Percentiles rank a stretch among this genome's conserved stretches.
These are phyloP conservation scores for Candida peoriensis DNA, from an alignment of 805 yeast species.

Conservation along the genomic window DNA sequence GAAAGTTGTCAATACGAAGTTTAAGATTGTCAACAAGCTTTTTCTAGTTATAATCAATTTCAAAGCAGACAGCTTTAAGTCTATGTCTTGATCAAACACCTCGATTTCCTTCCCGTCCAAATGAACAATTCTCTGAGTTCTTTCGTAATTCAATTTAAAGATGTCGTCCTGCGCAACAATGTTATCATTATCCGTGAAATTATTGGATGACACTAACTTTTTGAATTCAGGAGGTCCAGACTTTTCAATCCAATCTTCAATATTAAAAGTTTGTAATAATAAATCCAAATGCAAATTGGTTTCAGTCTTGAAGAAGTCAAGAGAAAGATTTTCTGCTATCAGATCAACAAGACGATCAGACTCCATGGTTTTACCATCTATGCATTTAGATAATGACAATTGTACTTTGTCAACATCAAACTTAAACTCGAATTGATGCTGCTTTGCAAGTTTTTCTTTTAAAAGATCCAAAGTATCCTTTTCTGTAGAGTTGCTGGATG, in stretches of 20 bases:
- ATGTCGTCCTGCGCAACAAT: constrained; percentile 39
- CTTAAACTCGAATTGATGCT: constrained; percentile 65
- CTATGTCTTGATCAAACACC: constrained; percentile 72
- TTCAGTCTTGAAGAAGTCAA: constrained; percentile 56
- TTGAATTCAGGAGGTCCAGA: constrained; percentile 60
- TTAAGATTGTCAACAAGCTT: constrained; percentile 71
- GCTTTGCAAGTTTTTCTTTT: constrained; percentile 27
- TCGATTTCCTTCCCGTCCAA: constrained; percentile 51
- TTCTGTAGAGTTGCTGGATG: constrained; percentile 5
- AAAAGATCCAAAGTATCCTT: background rate
- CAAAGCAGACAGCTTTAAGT: constrained; percentile 72
- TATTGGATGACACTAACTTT: constrained; percentile 63
- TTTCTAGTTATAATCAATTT: constrained; percentile 70
- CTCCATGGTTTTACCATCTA: constrained; percentile 50
- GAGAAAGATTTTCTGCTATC: constrained; percentile 56
- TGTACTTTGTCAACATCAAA: constrained; percentile 63
- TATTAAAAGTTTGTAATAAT: constrained; percentile 54
- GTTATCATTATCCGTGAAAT: constrained; percentile 34
- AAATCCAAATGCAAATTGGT: constrained; percentile 63
- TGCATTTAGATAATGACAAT: constrained; percentile 63
- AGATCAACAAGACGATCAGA: constrained; percentile 70
- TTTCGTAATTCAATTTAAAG: constrained; percentile 52
- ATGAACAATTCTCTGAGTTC: constrained; percentile 56
- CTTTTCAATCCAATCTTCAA: constrained; percentile 71
- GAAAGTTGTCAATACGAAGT: constrained; percentile 81